Conservation (phyloP, 192 early-diverging fungal genomes). For the Coemansia sp. region DNA sequence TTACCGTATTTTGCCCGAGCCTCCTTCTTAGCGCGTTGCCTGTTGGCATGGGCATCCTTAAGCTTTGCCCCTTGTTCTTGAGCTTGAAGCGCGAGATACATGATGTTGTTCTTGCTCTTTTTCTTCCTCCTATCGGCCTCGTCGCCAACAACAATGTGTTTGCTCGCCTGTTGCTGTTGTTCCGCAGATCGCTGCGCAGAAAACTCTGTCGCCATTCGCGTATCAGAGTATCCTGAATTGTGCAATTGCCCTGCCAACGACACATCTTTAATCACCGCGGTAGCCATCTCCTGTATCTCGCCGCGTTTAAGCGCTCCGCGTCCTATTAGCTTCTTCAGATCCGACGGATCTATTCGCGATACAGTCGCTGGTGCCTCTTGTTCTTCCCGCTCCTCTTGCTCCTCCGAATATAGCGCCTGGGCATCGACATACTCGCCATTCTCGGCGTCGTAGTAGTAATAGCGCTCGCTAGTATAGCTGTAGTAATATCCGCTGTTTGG, state of each 20-base stretch:
- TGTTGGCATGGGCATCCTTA: constrained; percentile 61
- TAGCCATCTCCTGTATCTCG: constrained; percentile 12
- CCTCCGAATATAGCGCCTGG: neutral
- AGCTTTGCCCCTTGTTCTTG: constrained; percentile 62
- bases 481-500: constrained; percentile 49
- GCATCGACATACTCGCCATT: constrained; percentile 36
- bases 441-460: constrained; percentile 33
- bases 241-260: constrained; percentile 27
- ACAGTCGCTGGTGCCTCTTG: neutral
- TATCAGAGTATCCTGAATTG: constrained; percentile 36
- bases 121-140: constrained; percentile 57
- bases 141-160: constrained; percentile 17
- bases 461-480: constrained; percentile 21
- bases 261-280: constrained; percentile 14
- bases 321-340: constrained; percentile 35
- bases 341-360: constrained; percentile 15
- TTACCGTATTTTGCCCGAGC: constrained; percentile 66
- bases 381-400: neutral
- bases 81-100: constrained; percentile 75
- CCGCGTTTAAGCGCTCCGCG: constrained; percentile 31
- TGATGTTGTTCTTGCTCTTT: constrained; percentile 75
- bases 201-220: constrained; percentile 18
- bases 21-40: constrained; percentile 62
- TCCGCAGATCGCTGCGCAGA: constrained; percentile 16
- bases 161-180: constrained; percentile 15